phyloP scores from a whole-genome alignment of 1,284 basidiomycete species.

The Rhodotorula glutinis region DNA sequence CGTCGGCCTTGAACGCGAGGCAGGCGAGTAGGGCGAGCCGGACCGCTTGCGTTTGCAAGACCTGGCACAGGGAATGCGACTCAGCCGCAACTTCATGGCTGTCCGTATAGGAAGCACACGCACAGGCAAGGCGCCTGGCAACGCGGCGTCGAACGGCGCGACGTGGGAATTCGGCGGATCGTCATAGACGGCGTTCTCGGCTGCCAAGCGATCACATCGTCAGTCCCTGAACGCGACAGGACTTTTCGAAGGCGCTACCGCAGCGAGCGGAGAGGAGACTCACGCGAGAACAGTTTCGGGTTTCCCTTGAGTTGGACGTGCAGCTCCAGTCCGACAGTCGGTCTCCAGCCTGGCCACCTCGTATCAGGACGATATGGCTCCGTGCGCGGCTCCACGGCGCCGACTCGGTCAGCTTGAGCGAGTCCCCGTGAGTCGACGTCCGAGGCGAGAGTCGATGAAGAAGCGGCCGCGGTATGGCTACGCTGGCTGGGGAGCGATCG shows the following conservation, averaged over 20 bases:
- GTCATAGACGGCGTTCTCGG: conserved; percentile 56
- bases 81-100: no score
- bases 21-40: conserved; percentile 77
- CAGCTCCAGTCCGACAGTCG: conserved; percentile 80
- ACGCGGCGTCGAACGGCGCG: conserved; percentile 80
- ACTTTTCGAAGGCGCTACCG: no score
- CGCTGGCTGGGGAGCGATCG: no score
- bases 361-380: not conserved
- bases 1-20: conserved; percentile 68
- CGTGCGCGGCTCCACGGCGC: no score
- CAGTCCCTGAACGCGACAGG: no score
- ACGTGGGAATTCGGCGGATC: conserved; percentile 70
- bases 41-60: conserved; percentile 73
- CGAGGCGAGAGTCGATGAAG: no score
- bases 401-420: no score
- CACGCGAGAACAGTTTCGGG: conserved; percentile 85
- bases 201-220: conserved; percentile 47
- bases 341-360: conserved; percentile 30
- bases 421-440: no score
- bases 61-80: conserved; percentile 59
- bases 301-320: conserved; percentile 89
- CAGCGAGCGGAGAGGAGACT: no score
- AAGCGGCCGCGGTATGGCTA: no score
- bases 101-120: no score
- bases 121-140: conserved; percentile 90